Percentiles rank a stretch among this genome's conserved stretches.
Evolutionary conservation across 257 asterid species (phyloP).

Genomic region (Anisodus tanguticus): DNA sequence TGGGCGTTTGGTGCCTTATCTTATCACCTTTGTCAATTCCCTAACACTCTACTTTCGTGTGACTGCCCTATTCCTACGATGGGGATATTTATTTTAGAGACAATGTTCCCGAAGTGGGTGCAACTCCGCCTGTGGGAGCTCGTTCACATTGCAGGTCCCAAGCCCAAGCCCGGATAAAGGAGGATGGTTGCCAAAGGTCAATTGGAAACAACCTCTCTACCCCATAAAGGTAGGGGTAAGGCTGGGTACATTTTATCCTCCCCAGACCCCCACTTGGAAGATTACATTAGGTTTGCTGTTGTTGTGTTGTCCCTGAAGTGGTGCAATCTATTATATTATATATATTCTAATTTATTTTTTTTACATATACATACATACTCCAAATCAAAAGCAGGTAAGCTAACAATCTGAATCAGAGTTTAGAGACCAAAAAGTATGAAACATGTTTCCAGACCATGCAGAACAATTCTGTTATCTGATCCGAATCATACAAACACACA

Average conservation of each 20-base stretch:
- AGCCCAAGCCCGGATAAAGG: no score
- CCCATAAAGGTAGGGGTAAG: no score
- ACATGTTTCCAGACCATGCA: neutral
- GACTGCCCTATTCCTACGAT: neutral
- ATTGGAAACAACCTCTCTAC: no score
- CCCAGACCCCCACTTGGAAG: no score
- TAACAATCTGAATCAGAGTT: slow-evolving; percentile 8
- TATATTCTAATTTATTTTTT: neutral
- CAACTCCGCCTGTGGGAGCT: no score
- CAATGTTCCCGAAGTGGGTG: neutral
- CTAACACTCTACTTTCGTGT: neutral
- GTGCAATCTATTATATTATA: neutral
- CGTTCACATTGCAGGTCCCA: no score
- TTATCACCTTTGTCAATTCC: neutral
- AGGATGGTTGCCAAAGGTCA: no score
- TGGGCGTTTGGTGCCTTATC: neutral
- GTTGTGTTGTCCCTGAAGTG: neutral
- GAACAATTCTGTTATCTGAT: neutral
- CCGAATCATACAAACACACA: neutral
- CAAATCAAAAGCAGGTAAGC: neutral
- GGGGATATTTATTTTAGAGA: slow-evolving; percentile 8
- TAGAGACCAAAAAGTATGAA: neutral
- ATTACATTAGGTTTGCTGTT: no score
- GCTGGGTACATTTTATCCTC: no score
- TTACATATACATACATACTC: neutral